Conservation (phyloP, 345 rosid species). For the Psidium guajava region DNA sequence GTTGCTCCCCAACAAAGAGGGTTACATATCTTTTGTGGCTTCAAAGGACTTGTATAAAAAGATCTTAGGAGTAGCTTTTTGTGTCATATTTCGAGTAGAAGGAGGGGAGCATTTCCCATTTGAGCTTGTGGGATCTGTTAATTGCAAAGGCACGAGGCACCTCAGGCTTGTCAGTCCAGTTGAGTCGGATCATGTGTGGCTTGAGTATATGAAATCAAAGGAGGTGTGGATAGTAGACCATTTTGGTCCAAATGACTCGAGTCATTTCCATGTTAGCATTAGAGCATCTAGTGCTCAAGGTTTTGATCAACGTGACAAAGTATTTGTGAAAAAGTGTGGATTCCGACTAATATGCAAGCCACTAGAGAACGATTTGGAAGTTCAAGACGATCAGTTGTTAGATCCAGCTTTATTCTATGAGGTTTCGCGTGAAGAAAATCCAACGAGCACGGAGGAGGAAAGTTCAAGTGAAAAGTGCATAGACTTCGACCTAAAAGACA, state of each 20-base stretch:
- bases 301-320: too few relatives aligned
- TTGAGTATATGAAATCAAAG: not conserved
- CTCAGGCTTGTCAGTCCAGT: rapidly evolving
- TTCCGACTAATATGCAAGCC: not conserved
- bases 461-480: too few relatives aligned
- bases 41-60: too few relatives aligned
- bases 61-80: too few relatives aligned
- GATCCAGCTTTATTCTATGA: not conserved
- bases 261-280: not conserved
- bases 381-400: not conserved
- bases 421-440: not conserved
- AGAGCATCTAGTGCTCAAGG: too few relatives aligned
- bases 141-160: not conserved
- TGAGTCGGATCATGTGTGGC: not conserved
- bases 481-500: too few relatives aligned
- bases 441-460: not conserved
- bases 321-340: not conserved
- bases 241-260: not conserved
- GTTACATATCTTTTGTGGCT: too few relatives aligned
- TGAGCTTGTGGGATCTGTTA: not conserved
- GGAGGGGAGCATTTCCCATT: too few relatives aligned
- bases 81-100: rapidly evolving
- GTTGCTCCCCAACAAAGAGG: not conserved
- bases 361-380: not conserved
- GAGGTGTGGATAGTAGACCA: not conserved